Base-by-base conservation (phyloP, 2,329 filamentous ascomycete species). In the Clonostachys rhizophaga region DNA sequence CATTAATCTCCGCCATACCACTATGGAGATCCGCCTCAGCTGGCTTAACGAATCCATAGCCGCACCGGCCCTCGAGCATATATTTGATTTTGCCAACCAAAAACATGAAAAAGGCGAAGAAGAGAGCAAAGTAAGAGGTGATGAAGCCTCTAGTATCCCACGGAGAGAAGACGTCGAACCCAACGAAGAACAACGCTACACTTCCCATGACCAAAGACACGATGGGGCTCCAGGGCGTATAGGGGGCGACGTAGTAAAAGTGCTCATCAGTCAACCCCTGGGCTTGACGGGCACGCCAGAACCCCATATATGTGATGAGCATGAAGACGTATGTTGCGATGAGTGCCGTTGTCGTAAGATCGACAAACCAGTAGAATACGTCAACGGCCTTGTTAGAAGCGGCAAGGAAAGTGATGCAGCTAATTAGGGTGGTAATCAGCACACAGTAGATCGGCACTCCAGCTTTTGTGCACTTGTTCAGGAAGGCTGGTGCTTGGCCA, bases 1-100 rank as follows among this genome's bases (percentile, higher is more conserved):
- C 79, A 46, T 86, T 84, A 51, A 86, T 79, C 62, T 87, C 84
- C 7, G 77, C 78, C 49, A 87, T 68, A 49, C 84, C 83, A 35
- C 77, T 77, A 30, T 75, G 57, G 40, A 89, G 62, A 60, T 89
- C 84, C 0, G 82, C 75, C 45, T 86, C 77, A 16, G 74, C 65
- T 1, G 80, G 70, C 42, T 68, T 70, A 44, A 76, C 64, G 50
- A 77, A 71, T 62, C 84, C 80, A 53, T 79, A 48, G 24, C 24
- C 24, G 24, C 24, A 30, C 7, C 24, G 24, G 8, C 24, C 24
- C 24, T 30, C 24, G 24, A 30, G 24, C 24, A 30, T 30, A 10
- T 30, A 30, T 30, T 30, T 30, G 2, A 86, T 9, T 65, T 90
- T 91, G 79, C 84, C 89, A 6, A 72, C 76, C 4, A 85, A 30